Conservation (phyloP, 2,329 filamentous ascomycete genomes). For the Rhinocladiella mackenziei region DNA sequence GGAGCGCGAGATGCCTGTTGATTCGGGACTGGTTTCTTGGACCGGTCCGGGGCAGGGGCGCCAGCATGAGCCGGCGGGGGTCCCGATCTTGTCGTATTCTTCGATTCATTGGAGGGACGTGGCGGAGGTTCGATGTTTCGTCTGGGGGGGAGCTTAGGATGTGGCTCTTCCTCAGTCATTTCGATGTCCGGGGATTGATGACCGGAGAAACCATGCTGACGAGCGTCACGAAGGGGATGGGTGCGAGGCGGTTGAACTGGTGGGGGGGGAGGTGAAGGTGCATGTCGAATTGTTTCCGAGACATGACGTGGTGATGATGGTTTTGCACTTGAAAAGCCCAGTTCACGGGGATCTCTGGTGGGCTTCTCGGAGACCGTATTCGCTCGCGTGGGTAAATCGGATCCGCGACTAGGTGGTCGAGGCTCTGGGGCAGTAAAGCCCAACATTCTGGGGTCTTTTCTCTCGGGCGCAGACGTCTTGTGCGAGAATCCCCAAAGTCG, state of each 20-base stretch:
- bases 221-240: constrained; percentile 22
- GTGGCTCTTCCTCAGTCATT: constrained; percentile 27
- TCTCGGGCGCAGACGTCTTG: constrained; percentile 6
- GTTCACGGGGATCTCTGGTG: constrained; percentile 32
- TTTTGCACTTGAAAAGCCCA: constrained; percentile 40
- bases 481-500: constrained; percentile 25
- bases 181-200: constrained; percentile 5
- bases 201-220: constrained; percentile 24
- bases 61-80: background rate
- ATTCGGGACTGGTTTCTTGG: constrained; percentile 13
- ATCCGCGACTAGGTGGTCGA: constrained; percentile 10
- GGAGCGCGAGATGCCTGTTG: constrained; percentile 24
- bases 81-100: constrained; percentile 14
- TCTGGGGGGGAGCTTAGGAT: constrained; percentile 51
- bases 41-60: constrained; percentile 17
- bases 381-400: constrained; percentile 19
- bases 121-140: constrained; percentile 33
- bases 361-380: constrained; percentile 23
- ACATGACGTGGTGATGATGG: constrained; percentile 44
- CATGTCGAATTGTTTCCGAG: constrained; percentile 21
- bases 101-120: constrained; percentile 26
- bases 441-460: constrained; percentile 18
- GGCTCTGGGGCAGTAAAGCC: constrained; percentile 18
- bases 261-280: constrained; percentile 28
- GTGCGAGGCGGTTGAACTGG: constrained; percentile 11